Evolutionary conservation across 228 moss, liverwort and hornwort genomes (phyloP), one percentile per base, ranked within the genome.

Genomic region (Sphagnum fallax): DNA sequence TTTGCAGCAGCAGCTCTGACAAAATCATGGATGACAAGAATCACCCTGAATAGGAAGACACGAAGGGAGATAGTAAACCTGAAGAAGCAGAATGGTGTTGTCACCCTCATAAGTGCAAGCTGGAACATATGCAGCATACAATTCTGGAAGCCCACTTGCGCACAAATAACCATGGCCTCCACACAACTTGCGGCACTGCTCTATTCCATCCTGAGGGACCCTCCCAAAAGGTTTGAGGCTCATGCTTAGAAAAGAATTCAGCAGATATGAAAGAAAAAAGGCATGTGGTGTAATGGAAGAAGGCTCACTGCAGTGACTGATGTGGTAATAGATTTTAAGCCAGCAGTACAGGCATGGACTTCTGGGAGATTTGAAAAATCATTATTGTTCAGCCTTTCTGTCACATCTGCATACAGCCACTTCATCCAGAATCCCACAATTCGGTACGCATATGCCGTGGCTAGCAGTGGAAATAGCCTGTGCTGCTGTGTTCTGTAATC

Each of bases 81-180:
- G 98, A 80, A 98, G 84, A 13, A 98, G 83, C 62, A 98, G 90
- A 68, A 98, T 83, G 49, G 88, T 88, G 73, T 98, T 98, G 78
- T 98, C 98, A 73, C 94, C 94, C 80, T 98, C 98, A 48, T 90
- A 98, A 6, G 98, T 98, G 81, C 98, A 98, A 73, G 91, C 79
- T 59, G 98, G 98, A 69, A 98, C 98, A 76, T 98, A 98, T 58
- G 4, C 78, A 74, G 93, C 98, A 70, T 93, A 98, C 47, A 98
- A 75, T 77, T 98, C 98, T 66, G 98, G 98, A 57, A 98, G 80
- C 16, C 98, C 98, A 86, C 98, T 98, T 63, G 88, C 85, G 80
- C 93, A 93, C n/a, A 90, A 72, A 81, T 85, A 98, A 8, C 98
- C 98, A 75, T 98, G 98, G 61, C 98, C 98, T 88, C 98, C 98